Base-by-base conservation (phyloP, 2,329 filamentous ascomycete genomes). In the Fusarium compactum region DNA sequence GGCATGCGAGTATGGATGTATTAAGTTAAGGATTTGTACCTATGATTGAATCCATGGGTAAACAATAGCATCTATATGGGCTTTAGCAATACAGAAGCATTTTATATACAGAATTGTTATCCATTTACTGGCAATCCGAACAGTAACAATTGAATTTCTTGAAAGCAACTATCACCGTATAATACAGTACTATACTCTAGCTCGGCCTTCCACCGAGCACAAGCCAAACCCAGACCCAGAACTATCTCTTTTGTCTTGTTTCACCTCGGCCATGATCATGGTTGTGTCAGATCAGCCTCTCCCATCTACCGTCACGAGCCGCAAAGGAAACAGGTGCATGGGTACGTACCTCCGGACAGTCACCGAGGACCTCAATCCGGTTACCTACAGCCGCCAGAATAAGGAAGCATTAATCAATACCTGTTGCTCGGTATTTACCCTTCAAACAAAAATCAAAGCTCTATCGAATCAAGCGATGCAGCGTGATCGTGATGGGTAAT, bases 261-360 rank as follows among this genome's bases (percentile, higher is more conserved):
- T 60, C 67, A 65, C 72, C 70, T 74, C 72, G 72, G 72, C 52
- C 70, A 58, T 69, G 41, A 51, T 30, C 50, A 59, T 43, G 56
- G 29, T 57, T 64, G 32, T 69, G 67, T 65, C 56, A 69, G 32
- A 68, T 63, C 65, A 63, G 58, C 40, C 41, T 62, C 56, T 30
- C 41, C 47, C 38, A 62, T 66, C 51, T 48, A 34, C 58, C 58
- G 65, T 67, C 69, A 72, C 65, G 60, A 71, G 69, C 65, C 58
- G 61, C 60, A 65, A 57, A 29, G 56, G 47, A 54, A 55, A 54
- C 45, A 58, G 50, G 58, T 43, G 41, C 41, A 54, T 20, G 24
- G 47, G 60, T 74, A 75, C 69, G 73, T 75, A 74, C 65, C 71
- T 64, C 73, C 73, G 73, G 73, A 75, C 65, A 71, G 67, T 75